Percentiles rank a stretch among this genome's conserved stretches.
These are phyloP conservation scores for Leccinum arenicola DNA, from an alignment of 768 basidiomycete species.

Conservation along the genomic window DNA sequence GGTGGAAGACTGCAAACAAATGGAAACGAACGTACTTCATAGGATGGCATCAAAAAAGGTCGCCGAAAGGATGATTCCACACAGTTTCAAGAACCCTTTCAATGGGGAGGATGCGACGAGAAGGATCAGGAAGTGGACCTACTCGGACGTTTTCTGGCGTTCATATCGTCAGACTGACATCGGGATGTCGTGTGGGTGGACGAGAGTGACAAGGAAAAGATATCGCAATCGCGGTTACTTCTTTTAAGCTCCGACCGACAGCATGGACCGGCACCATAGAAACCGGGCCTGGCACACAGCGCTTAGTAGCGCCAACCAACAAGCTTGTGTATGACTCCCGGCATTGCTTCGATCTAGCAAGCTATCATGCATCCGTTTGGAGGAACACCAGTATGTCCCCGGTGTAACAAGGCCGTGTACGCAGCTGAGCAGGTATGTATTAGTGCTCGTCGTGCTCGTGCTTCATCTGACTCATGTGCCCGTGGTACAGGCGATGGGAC, in stretches of 20 bases:
- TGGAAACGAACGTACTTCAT: constrained; percentile 16
- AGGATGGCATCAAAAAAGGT: neutral
- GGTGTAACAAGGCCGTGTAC: constrained; percentile 77
- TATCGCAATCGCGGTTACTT: constrained; percentile 27
- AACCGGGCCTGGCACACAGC: constrained; percentile 6
- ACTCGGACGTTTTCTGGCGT: neutral
- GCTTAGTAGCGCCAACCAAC: too few species aligned
- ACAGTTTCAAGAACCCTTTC: constrained; percentile 41
- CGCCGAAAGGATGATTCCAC: constrained; percentile 2
- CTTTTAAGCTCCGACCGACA: constrained; percentile 41
- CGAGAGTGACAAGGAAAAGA: constrained; percentile 1
- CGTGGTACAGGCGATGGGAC: constrained; percentile 67
- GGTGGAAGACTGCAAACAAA: constrained; percentile 12
- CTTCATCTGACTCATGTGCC: constrained; percentile 1
- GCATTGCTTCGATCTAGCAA: constrained; percentile 9
- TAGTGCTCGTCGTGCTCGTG: neutral
- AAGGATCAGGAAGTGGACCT: neutral
- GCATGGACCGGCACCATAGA: too few species aligned
- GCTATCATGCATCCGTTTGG: constrained; percentile 67
- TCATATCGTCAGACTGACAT: constrained; percentile 19
- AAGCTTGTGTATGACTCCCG: neutral
- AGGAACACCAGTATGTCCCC: constrained; percentile 68
- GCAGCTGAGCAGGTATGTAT: constrained; percentile 77
- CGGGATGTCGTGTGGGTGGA: too few species aligned
- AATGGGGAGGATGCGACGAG: neutral